Evolutionary conservation across 306 rosid species (phyloP).

Genomic region (Astragalus membranaceus): DNA sequence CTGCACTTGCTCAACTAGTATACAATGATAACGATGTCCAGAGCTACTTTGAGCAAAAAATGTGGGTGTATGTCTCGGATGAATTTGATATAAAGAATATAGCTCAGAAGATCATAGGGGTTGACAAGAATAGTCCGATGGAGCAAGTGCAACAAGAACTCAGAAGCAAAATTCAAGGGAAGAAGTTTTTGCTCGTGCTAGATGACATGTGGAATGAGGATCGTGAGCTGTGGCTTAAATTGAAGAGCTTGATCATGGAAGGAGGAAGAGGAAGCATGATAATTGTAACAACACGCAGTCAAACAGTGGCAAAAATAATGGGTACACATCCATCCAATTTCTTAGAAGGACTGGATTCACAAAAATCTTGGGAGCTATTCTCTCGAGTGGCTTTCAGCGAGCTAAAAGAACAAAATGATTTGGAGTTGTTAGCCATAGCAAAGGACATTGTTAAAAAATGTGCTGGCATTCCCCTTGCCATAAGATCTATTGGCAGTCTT

Average conservation of each 20-base stretch:
- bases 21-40: conserved; percentile 2
- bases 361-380: conserved; percentile 21
- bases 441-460: conserved; percentile 21
- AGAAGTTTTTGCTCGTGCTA: conserved; percentile 32
- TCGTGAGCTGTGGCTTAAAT: neutral
- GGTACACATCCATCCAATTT: neutral
- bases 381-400: conserved; percentile 13
- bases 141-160: conserved; percentile 11
- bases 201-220: conserved; percentile 38
- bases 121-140: neutral
- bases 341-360: conserved; percentile 8
- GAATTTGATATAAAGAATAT: conserved; percentile 28
- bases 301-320: neutral
- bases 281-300: conserved; percentile 28
- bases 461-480: conserved; percentile 28
- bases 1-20: conserved; percentile 35
- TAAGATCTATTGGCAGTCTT: conserved; percentile 25
- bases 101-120: conserved; percentile 19
- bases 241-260: conserved; percentile 9
- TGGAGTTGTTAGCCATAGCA: neutral
- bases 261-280: conserved; percentile 34
- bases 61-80: conserved; percentile 42
- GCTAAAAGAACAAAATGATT: neutral
- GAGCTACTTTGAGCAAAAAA: conserved; percentile 5
- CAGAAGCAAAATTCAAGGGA: conserved; percentile 8